These are phyloP conservation scores for Apium graveolens DNA, from an alignment of 129 eudicot genomes.

Conservation along the genomic window DNA sequence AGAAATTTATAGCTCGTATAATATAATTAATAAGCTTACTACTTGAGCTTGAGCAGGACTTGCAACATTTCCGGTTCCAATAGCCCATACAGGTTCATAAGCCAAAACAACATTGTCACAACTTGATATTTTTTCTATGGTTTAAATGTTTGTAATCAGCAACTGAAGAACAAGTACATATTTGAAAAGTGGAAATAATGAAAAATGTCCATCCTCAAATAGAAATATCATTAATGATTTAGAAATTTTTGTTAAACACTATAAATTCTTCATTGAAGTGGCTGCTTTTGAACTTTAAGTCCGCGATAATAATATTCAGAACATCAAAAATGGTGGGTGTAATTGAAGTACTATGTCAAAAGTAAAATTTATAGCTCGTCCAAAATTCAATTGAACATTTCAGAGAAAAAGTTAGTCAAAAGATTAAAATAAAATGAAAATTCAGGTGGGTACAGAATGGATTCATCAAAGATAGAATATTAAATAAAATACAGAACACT, in stretches of 20 bases:
- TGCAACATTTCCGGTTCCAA: conserved; percentile 99
- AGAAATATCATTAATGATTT: background rate
- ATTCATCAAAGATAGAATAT: too few species aligned
- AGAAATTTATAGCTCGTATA: too few species aligned
- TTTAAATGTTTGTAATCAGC: background rate
- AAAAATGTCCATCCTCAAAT: background rate
- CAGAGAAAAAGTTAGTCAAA: background rate
- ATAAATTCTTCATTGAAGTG: background rate
- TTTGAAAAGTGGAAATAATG: background rate
- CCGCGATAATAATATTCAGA: background rate
- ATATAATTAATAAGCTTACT: conserved; percentile 37
- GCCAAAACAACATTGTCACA: conserved; percentile 89
- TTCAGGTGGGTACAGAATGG: background rate
- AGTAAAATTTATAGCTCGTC: background rate
- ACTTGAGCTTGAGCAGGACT: conserved; percentile 96
- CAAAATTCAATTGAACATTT: background rate
- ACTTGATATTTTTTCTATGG: conserved; percentile 58
- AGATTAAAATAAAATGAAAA: too few species aligned
- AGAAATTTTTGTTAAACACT: background rate
- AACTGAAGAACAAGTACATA: background rate
- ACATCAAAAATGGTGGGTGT: background rate
- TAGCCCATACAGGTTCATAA: conserved; percentile 99
- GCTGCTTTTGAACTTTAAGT: background rate
- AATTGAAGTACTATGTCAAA: background rate
- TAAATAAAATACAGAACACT: background rate